phyloP scores from a whole-genome alignment of 768 basidiomycete genomes.

The Tulasnella sp. region DNA sequence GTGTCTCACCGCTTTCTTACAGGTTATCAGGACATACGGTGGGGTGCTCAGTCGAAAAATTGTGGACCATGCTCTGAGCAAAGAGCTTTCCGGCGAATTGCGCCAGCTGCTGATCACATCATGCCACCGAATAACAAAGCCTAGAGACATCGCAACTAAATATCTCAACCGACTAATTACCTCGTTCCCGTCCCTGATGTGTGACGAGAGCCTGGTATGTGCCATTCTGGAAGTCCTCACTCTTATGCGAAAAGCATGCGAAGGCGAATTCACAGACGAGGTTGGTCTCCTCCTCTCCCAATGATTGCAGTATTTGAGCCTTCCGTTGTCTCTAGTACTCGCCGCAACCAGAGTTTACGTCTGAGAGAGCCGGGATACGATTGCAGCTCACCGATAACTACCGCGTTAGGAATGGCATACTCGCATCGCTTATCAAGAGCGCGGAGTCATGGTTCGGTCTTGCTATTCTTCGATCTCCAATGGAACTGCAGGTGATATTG shows the following conservation, averaged over 20 bases:
- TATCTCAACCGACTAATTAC: constrained; percentile 85
- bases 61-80: constrained; percentile 76
- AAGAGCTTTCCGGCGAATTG: constrained; percentile 69
- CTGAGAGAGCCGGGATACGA: constrained; percentile 72
- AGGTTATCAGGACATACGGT: constrained; percentile 80
- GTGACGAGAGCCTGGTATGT: constrained; percentile 83
- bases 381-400: constrained; percentile 87
- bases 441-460: constrained; percentile 85
- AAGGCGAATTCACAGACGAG: constrained; percentile 91
- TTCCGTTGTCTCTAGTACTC: constrained; percentile 66
- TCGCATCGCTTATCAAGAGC: constrained; percentile 70
- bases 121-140: constrained; percentile 81
- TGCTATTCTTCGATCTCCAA: constrained; percentile 83
- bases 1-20: not conserved
- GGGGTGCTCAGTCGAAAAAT: constrained; percentile 70
- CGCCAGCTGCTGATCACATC: constrained; percentile 73
- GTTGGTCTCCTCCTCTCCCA: constrained; percentile 48
- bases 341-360: constrained; percentile 79
- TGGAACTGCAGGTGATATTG: constrained; percentile 89
- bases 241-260: constrained; percentile 80
- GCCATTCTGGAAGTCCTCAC: constrained; percentile 91
- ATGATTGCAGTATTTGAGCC: not conserved
- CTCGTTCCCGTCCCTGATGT: constrained; percentile 93
- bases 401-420: constrained; percentile 79
- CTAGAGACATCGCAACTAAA: constrained; percentile 77